These are phyloP conservation scores for Fusarium chaquense DNA, from an alignment of 2,329 filamentous ascomycete genomes.

Conservation along the genomic window DNA sequence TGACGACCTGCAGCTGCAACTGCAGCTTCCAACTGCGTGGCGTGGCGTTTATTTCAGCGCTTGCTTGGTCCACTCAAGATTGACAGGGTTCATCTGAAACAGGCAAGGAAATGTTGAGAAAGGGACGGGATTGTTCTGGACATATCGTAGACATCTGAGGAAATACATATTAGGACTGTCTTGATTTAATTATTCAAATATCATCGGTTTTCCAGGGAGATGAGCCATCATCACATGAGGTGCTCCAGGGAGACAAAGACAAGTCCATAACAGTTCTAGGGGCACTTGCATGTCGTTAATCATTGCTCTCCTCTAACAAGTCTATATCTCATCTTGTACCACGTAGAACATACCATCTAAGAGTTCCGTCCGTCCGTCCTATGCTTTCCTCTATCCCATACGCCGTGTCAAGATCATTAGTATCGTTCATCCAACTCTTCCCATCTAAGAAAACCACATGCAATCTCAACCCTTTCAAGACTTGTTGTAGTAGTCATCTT, in stretches of 20 bases:
- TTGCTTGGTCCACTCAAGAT: conserved; percentile 26
- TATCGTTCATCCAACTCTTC: conserved; percentile 26
- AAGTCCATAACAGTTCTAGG: not conserved
- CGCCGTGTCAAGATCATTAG: conserved; percentile 24
- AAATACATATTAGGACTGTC: not conserved
- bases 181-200: conserved; percentile 14
- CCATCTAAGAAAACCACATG: not conserved
- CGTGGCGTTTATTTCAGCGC: not conserved
- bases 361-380: not conserved
- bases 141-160: not conserved
- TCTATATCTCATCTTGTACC: conserved; percentile 23
- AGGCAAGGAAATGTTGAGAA: not conserved
- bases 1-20: conserved; percentile 26
- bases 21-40: conserved; percentile 27
- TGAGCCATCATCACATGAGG: conserved; percentile 1
- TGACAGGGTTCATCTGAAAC: conserved; percentile 30
- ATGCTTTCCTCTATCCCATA: conserved; percentile 15
- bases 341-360: conserved; percentile 15
- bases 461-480: conserved; percentile 20
- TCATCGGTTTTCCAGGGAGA: conserved; percentile 9
- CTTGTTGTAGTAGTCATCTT: conserved; percentile 63
- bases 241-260: not conserved
- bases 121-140: not conserved
- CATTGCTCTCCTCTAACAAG: conserved; percentile 13
- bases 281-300: conserved; percentile 6